phyloP scores from a whole-genome alignment of 2,329 filamentous ascomycete species.

The Diaporthe sp. region DNA sequence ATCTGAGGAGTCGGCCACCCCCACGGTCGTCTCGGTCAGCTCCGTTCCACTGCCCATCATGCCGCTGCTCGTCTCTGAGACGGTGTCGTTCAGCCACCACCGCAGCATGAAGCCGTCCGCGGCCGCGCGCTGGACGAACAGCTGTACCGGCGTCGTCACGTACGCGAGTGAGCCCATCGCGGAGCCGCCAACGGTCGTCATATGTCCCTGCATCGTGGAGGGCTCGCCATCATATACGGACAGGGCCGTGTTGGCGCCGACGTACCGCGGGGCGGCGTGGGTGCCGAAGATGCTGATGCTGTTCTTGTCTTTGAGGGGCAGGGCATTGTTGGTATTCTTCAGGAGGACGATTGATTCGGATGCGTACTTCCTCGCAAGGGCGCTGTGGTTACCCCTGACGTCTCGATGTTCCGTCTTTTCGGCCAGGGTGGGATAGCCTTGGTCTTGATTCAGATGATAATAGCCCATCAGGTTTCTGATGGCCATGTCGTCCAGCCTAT shows the following conservation, averaged over 20 bases:
- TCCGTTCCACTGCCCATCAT: not conserved
- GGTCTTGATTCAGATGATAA: constrained; percentile 68
- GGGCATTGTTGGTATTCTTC: constrained; percentile 69
- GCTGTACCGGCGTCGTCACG: constrained; percentile 66
- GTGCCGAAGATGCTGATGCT: constrained; percentile 70
- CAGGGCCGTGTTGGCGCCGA: constrained; percentile 7
- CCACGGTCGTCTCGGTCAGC: constrained; percentile 10
- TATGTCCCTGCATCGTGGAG: constrained; percentile 37
- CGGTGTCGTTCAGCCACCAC: constrained; percentile 63
- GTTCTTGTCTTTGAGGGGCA: constrained; percentile 68
- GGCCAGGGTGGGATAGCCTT: constrained; percentile 59
- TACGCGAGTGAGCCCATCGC: constrained; percentile 66
- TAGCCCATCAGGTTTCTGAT: constrained; percentile 63
- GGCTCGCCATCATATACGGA: not conserved
- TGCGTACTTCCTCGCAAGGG: constrained; percentile 62
- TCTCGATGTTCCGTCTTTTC: constrained; percentile 63
- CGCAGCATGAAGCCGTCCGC: constrained; percentile 56
- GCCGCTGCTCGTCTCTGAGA: constrained; percentile 47
- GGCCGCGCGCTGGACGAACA: constrained; percentile 60
- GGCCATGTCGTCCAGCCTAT: constrained; percentile 70
- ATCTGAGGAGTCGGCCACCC: constrained; percentile 59
- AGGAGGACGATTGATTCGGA: constrained; percentile 75
- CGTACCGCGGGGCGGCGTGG: constrained; percentile 10
- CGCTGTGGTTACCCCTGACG: constrained; percentile 68
- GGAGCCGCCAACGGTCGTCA: constrained; percentile 69